These are phyloP conservation scores for Plasmodium yoelii DNA, from an alignment of 169 alveolate species.

Conservation along the genomic window DNA sequence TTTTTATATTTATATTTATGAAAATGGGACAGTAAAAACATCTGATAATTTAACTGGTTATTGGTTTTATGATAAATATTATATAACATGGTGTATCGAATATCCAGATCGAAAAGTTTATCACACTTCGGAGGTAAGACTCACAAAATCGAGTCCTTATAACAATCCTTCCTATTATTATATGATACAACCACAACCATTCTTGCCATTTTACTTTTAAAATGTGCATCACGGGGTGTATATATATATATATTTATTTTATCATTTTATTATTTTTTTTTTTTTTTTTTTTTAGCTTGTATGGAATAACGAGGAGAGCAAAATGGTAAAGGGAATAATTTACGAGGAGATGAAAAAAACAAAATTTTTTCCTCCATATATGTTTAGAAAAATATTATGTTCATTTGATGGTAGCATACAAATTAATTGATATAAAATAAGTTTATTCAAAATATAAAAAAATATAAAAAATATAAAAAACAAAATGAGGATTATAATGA, in stretches of 20 bases:
- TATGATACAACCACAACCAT: too few relatives aligned
- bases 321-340: slow-evolving; percentile 52
- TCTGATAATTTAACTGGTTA: slow-evolving; percentile 20
- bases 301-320: slow-evolving; percentile 60
- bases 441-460: too few relatives aligned
- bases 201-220: too few relatives aligned
- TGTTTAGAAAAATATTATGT: slow-evolving; percentile 44
- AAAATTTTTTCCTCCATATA: slow-evolving; percentile 27
- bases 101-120: slow-evolving; percentile 8
- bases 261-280: too few relatives aligned
- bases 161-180: too few relatives aligned
- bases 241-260: too few relatives aligned
- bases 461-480: too few relatives aligned
- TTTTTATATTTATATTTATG: slow-evolving; percentile 36
- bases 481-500: too few relatives aligned
- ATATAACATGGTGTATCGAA: slow-evolving; percentile 41
- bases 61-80: slow-evolving; percentile 42
- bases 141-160: too few relatives aligned
- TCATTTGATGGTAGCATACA: slow-evolving; percentile 42
- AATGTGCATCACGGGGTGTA: too few relatives aligned
- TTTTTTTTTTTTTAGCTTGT: slow-evolving; percentile 25
- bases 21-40: slow-evolving; percentile 22
- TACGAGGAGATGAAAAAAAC: slow-evolving; percentile 39
- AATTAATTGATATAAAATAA: not conserved
- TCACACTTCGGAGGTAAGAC: slow-evolving; percentile 63